phyloP scores from a whole-genome alignment of 2,329 filamentous ascomycete species.

The Nothophaeocryptopus gaeumannii region DNA sequence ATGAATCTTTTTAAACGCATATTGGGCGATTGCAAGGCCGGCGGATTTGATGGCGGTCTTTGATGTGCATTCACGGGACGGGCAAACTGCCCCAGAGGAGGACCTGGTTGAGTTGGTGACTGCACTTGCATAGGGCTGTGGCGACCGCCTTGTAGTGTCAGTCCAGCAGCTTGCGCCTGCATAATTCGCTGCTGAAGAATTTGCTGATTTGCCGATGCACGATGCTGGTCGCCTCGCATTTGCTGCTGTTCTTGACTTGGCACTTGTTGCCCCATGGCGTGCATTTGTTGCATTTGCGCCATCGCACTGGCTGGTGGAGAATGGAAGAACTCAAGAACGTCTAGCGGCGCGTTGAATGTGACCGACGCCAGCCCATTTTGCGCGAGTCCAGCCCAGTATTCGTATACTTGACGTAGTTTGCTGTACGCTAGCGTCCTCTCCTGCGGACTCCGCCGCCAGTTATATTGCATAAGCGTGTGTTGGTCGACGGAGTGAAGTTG shows the following conservation, averaged over 20 bases:
- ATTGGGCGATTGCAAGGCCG: neutral
- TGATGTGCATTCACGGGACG: neutral
- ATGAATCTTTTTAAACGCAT: slow-evolving; percentile 4
- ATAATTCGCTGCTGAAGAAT: slow-evolving; percentile 2
- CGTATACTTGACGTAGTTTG: slow-evolving; percentile 12
- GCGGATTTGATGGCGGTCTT: neutral
- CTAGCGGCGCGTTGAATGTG: slow-evolving; percentile 3
- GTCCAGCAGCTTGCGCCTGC: slow-evolving; percentile 1
- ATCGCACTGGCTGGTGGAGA: slow-evolving; percentile 1
- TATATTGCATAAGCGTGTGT: slow-evolving; percentile 9
- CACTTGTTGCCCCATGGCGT: neutral
- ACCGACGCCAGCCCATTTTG: neutral
- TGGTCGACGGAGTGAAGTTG: slow-evolving; percentile 25
- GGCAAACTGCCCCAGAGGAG: too few relatives aligned
- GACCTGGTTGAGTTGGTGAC: neutral
- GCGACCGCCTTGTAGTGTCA: too few relatives aligned
- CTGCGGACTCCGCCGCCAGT: slow-evolving; percentile 10
- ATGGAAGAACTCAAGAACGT: slow-evolving; percentile 11
- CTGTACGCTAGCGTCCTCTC: slow-evolving; percentile 18
- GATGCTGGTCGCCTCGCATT: neutral
- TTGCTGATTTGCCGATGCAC: neutral
- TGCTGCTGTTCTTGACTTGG: slow-evolving; percentile 4
- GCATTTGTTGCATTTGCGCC: slow-evolving; percentile 12
- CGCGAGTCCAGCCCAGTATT: slow-evolving; percentile 7
- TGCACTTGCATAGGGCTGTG: neutral